Percentiles rank a stretch among this genome's conserved stretches.
Conservation (phyloP, 2,329 filamentous ascomycete species). For the Alternaria panax region DNA sequence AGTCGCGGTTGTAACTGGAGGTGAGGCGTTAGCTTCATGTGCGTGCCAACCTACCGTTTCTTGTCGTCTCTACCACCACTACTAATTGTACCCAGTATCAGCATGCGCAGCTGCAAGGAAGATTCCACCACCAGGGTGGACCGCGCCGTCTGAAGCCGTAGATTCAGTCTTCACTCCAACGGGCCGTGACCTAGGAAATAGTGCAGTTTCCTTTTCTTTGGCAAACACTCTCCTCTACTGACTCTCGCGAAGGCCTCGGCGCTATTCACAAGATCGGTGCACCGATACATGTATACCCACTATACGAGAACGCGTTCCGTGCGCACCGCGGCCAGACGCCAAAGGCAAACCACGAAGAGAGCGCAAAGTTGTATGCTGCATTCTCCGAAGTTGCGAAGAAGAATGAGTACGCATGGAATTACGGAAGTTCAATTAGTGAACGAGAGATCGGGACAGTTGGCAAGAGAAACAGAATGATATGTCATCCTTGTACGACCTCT, state of each 20-base stretch:
- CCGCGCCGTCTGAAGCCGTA: slow-evolving; percentile 56
- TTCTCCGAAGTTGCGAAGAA: slow-evolving; percentile 65
- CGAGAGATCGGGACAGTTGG: slow-evolving; percentile 62
- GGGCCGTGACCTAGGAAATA: slow-evolving; percentile 53
- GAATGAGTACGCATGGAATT: slow-evolving; percentile 66
- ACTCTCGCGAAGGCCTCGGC: slow-evolving; percentile 58
- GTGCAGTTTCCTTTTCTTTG: slow-evolving; percentile 43
- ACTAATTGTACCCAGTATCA: slow-evolving; percentile 48
- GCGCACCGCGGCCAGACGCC: slow-evolving; percentile 64
- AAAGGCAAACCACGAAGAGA: slow-evolving; percentile 65
- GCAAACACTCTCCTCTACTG: slow-evolving; percentile 20
- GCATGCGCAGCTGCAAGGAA: slow-evolving; percentile 61
- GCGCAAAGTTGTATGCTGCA: slow-evolving; percentile 65
- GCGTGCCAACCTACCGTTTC: slow-evolving; percentile 26
- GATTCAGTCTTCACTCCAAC: slow-evolving; percentile 61
- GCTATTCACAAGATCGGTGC: slow-evolving; percentile 65
- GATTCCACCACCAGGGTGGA: slow-evolving; percentile 68
- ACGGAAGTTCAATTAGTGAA: slow-evolving; percentile 58
- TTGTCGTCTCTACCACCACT: background rate
- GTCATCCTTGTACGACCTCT: slow-evolving; percentile 65
- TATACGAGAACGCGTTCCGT: slow-evolving; percentile 71
- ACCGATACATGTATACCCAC: slow-evolving; percentile 71
- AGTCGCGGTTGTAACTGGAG: slow-evolving; percentile 68
- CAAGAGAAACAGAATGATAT: slow-evolving; percentile 71
- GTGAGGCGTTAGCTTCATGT: slow-evolving; percentile 70